phyloP scores from a whole-genome alignment of 352 stramenopile genomes.

The Globisporangium perplexum region DNA sequence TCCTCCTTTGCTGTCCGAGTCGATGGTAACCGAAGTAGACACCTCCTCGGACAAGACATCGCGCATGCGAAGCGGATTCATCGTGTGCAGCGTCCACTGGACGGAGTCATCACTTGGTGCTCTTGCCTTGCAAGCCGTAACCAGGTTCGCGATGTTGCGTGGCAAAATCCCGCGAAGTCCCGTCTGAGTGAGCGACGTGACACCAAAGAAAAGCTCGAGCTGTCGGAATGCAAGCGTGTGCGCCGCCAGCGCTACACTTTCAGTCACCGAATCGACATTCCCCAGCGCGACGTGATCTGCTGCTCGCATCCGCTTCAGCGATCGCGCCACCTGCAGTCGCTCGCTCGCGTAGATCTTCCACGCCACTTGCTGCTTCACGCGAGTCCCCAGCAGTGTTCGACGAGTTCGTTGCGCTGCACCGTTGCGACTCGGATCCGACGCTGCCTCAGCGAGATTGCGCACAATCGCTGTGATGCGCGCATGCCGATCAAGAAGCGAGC shows the following conservation, averaged over 20 bases:
- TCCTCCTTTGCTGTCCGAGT: not conserved
- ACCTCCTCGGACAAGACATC: slow-evolving; percentile 2
- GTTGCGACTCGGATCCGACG: not conserved
- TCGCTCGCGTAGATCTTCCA: slow-evolving; percentile 61
- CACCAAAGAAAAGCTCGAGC: slow-evolving; percentile 10
- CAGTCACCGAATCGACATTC: not conserved
- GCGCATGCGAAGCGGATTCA: slow-evolving; percentile 6
- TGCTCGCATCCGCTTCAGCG: slow-evolving; percentile 24
- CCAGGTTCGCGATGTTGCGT: not conserved
- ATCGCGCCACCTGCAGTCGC: slow-evolving; percentile 30
- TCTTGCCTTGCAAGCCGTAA: not conserved
- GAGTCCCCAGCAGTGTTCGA: slow-evolving; percentile 3
- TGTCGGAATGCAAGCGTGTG: slow-evolving; percentile 2
- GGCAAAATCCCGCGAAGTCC: not conserved
- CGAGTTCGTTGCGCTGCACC: not conserved
- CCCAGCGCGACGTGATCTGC: slow-evolving; percentile 4
- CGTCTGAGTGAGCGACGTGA: not conserved
- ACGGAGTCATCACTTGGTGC: not conserved
- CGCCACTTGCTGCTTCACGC: slow-evolving; percentile 31
- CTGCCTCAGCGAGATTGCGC: not conserved
- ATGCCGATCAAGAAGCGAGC: slow-evolving; percentile 4
- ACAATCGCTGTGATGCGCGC: not conserved
- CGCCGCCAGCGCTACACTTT: slow-evolving; percentile 3
- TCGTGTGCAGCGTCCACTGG: slow-evolving; percentile 5
- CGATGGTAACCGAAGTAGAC: not conserved